These are phyloP conservation scores for Colletotrichum simmondsii DNA, from an alignment of 2,329 filamentous ascomycete species.

Conservation along the genomic window DNA sequence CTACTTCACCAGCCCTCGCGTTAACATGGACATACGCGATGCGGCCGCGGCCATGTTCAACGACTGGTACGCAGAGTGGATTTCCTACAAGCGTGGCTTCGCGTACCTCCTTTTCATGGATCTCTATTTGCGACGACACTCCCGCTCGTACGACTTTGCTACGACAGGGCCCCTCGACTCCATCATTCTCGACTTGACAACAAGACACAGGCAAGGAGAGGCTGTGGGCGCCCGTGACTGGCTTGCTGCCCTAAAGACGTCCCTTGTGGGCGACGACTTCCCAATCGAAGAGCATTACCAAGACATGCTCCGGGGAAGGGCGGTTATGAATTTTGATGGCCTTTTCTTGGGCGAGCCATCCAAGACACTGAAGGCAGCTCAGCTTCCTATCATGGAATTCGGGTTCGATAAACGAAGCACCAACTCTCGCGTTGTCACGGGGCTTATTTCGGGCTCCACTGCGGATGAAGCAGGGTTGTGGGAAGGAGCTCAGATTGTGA, in stretches of 20 bases:
- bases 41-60: constrained; percentile 24
- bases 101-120: constrained; percentile 20
- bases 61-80: constrained; percentile 33
- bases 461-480: constrained; percentile 1
- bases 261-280: not conserved
- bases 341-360: constrained; percentile 1
- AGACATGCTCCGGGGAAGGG: constrained; percentile 7
- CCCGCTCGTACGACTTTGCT: not conserved
- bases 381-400: constrained; percentile 6
- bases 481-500: constrained; percentile 12
- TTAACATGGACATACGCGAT: constrained; percentile 16
- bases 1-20: constrained; percentile 33
- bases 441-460: not conserved
- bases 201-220: constrained; percentile 1
- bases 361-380: not conserved
- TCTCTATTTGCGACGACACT: not conserved
- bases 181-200: not conserved
- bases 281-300: constrained; percentile 1
- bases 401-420: constrained; percentile 14
- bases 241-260: not conserved
- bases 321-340: constrained; percentile 1
- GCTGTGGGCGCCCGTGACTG: not conserved
- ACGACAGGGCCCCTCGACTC: constrained; percentile 1
- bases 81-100: constrained; percentile 21
- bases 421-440: not conserved